Conservation (phyloP, 371 early-diverging fungal species). For the Synchytrium microbalum region DNA sequence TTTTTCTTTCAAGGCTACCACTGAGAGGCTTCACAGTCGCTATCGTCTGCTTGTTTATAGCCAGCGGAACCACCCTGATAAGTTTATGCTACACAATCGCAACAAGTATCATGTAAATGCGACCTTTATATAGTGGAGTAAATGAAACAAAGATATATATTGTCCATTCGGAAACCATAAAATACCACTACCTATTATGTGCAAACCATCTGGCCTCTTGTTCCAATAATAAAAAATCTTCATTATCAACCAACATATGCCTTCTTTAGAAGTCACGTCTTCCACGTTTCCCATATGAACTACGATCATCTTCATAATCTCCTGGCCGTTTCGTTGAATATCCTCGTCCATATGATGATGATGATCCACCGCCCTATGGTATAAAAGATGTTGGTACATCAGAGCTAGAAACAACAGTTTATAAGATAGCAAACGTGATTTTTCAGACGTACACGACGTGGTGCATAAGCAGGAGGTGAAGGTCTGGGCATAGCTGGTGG, state of each 20-base stretch:
- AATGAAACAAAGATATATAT: no score
- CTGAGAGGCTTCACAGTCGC: not conserved
- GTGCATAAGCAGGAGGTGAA: not conserved
- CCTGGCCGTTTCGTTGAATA: not conserved
- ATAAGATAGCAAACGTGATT: no score
- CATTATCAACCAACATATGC: no score
- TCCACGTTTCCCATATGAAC: not conserved
- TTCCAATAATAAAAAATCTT: no score
- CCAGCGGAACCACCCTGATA: not conserved
- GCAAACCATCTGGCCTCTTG: no score
- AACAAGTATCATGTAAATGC: not conserved
- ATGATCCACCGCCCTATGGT: not conserved
- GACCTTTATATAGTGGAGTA: no score
- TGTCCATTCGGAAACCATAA: no score
- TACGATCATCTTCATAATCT: not conserved
- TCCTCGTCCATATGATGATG: not conserved
- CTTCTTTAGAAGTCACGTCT: not conserved
- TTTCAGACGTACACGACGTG: not conserved
- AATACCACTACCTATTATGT: no score
- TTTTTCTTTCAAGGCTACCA: not conserved
- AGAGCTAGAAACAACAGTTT: not conserved
- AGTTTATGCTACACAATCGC: not conserved
- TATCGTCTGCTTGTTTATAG: not conserved
- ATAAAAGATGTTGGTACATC: not conserved
- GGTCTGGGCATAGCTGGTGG: not conserved